Evolutionary conservation across 2,329 filamentous ascomycete species (phyloP).

Genomic region (Epichloe coenophiala): DNA sequence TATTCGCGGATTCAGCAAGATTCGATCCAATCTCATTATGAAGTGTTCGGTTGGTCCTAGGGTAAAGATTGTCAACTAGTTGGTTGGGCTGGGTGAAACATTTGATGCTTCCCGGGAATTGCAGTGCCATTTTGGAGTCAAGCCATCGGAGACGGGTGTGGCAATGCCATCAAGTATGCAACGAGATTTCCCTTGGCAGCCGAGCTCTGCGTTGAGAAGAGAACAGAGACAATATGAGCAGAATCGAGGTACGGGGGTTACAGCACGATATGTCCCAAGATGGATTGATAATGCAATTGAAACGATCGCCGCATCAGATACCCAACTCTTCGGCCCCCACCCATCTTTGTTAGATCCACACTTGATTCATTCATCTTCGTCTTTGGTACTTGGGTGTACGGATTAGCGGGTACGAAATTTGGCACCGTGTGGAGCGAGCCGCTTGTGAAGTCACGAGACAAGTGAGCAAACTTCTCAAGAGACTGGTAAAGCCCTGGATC

Average conservation of each 20-base stretch:
- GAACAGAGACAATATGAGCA: neutral
- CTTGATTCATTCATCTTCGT: neutral
- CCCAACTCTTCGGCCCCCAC: neutral
- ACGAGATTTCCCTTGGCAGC: neutral
- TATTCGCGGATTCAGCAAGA: too few species aligned
- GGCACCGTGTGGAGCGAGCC: constrained; percentile 20
- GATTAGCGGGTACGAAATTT: constrained; percentile 13
- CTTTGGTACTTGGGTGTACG: constrained; percentile 1
- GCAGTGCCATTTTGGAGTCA: too few species aligned
- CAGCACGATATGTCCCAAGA: neutral
- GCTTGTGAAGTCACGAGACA: constrained; percentile 3
- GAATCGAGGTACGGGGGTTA: neutral
- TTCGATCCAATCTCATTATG: too few species aligned
- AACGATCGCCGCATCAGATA: neutral
- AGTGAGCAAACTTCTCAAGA: neutral
- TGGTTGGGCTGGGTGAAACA: too few species aligned
- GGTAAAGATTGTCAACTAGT: too few species aligned
- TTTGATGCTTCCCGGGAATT: too few species aligned
- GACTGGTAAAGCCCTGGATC: neutral
- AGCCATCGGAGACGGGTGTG: too few species aligned
- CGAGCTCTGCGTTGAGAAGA: neutral
- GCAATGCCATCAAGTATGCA: too few species aligned
- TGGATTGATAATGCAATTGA: neutral
- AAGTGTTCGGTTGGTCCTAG: too few species aligned
- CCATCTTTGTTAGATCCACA: neutral